These are phyloP conservation scores for Penicillium sp. DNA, from an alignment of 2,329 filamentous ascomycete species.

Conservation along the genomic window DNA sequence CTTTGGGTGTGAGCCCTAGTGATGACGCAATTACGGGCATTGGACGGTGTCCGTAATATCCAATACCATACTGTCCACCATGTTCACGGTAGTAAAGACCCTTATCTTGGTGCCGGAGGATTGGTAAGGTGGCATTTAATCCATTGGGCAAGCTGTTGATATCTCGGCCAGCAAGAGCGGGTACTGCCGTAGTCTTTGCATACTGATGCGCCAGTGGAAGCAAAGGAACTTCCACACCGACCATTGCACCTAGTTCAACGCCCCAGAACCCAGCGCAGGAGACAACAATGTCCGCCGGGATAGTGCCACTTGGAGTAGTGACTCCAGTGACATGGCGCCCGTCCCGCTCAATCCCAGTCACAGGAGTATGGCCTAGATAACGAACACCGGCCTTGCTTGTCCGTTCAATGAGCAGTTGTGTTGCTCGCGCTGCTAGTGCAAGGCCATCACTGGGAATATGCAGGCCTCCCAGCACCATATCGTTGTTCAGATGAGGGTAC, in stretches of 20 bases:
- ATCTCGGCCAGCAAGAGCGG: conserved; percentile 41
- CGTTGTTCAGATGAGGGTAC: conserved; percentile 56
- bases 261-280: conserved; percentile 67
- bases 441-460: conserved; percentile 62
- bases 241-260: conserved; percentile 63
- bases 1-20: conserved; percentile 52
- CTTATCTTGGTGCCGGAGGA: conserved; percentile 61
- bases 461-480: conserved; percentile 57
- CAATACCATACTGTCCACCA: conserved; percentile 61
- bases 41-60: conserved; percentile 62
- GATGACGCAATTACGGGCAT: conserved; percentile 59
- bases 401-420: conserved; percentile 59
- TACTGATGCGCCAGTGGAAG: conserved; percentile 64
- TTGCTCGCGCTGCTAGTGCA: conserved; percentile 60
- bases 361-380: conserved; percentile 56
- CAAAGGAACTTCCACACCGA: conserved; percentile 56
- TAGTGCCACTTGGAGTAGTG: conserved; percentile 46
- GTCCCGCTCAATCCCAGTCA: conserved; percentile 55
- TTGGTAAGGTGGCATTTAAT: conserved; percentile 52
- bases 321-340: conserved; percentile 57
- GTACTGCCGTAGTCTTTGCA: conserved; percentile 58
- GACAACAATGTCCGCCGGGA: conserved; percentile 60
- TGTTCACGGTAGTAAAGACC: conserved; percentile 66
- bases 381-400: conserved; percentile 58
- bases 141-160: conserved; percentile 52